Conservation (phyloP, 108 stramenopile species). For the Fragilaria radians region DNA sequence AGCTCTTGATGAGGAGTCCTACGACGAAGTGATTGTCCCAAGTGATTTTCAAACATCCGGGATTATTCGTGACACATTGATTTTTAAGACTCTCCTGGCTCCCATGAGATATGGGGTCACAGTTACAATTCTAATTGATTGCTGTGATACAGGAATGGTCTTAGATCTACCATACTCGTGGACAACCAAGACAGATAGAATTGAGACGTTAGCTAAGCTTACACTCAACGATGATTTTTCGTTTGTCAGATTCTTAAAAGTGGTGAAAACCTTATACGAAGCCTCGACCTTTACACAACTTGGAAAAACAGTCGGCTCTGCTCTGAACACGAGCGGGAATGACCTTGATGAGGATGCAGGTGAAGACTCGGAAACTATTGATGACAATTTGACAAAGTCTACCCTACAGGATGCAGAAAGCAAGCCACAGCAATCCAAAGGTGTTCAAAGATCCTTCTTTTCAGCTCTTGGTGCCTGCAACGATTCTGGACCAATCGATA, state of each 20-base stretch:
- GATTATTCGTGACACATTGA: slow-evolving; percentile 73
- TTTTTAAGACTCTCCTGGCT: slow-evolving; percentile 76
- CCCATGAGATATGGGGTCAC: slow-evolving; percentile 80
- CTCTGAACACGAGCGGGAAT: slow-evolving; percentile 13
- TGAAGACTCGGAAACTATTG: background rate
- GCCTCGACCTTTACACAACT: slow-evolving; percentile 71
- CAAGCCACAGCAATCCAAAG: background rate
- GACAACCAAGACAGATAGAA: slow-evolving; percentile 50
- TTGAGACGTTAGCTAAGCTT: slow-evolving; percentile 41
- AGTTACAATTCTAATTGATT: slow-evolving; percentile 73
- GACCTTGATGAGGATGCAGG: background rate
- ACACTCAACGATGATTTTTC: slow-evolving; percentile 75
- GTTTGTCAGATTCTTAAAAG: slow-evolving; percentile 82
- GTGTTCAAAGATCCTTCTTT: background rate
- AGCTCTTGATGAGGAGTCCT: slow-evolving; percentile 67
- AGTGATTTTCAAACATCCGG: slow-evolving; percentile 57
- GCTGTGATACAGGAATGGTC: slow-evolving; percentile 75
- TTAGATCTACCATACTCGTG: slow-evolving; percentile 80
- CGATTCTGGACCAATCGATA: background rate
- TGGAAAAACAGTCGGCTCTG: slow-evolving; percentile 46
- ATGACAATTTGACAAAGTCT: background rate
- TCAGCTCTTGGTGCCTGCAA: background rate
- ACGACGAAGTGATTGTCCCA: slow-evolving; percentile 76
- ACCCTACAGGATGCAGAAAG: background rate
- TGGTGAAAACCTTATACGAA: slow-evolving; percentile 81